phyloP scores from a whole-genome alignment of 176 grass and related monocot genomes.

The Microstegium vimineum region DNA sequence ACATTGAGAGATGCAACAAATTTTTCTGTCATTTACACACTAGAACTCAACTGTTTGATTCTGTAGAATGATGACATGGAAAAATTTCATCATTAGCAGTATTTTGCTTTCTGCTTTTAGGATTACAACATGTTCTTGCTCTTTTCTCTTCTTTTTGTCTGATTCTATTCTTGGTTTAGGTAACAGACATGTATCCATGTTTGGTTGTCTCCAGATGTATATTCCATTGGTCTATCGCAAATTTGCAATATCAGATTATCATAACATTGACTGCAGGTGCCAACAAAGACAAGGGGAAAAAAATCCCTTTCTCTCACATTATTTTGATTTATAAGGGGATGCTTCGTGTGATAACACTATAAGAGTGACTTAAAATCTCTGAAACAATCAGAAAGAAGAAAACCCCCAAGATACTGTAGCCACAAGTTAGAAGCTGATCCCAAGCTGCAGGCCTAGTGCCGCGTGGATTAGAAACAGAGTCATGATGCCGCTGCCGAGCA shows the following conservation, averaged over 20 bases:
- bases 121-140: neutral
- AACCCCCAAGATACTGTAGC: neutral
- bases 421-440: slow-evolving; percentile 56
- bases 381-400: slow-evolving; percentile 5
- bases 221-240: neutral
- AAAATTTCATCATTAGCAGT: neutral
- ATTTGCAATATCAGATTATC: neutral
- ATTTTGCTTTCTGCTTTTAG: neutral
- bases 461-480: slow-evolving; percentile 84
- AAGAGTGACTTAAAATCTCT: neutral
- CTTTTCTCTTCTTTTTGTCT: neutral
- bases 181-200: neutral
- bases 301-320: neutral
- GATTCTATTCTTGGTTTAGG: neutral
- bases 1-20: neutral
- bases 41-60: neutral
- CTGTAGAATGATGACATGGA: neutral
- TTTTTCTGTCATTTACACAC: neutral
- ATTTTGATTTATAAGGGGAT: neutral
- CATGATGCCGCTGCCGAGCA: slow-evolving; percentile 93
- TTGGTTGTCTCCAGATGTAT: neutral
- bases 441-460: slow-evolving; percentile 71
- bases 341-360: neutral
- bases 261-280: neutral
- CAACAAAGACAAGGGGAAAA: neutral